Evolutionary conservation across 108 stramenopile species (phyloP).

Genomic region (Stephanodiscus triporus): DNA sequence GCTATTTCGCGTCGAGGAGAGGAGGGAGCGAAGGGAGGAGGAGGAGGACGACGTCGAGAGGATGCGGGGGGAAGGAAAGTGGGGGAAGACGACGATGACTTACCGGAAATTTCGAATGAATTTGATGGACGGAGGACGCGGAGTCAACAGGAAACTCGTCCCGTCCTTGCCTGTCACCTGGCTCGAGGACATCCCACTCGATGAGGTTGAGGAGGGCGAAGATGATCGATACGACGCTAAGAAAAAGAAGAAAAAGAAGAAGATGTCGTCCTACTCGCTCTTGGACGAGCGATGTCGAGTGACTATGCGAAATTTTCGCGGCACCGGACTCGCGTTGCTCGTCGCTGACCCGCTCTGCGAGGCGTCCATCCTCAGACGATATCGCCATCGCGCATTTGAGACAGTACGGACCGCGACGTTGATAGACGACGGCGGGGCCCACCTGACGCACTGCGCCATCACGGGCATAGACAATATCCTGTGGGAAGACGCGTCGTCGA

Average conservation of each 20-base stretch:
- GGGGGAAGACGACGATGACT: neutral
- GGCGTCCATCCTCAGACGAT: conserved; percentile 24
- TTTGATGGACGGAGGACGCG: conserved; percentile 15
- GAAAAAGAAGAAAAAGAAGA: conserved; percentile 11
- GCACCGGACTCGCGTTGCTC: conserved; percentile 21
- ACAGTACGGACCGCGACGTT: conserved; percentile 6
- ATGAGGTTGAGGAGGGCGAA: neutral
- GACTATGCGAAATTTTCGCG: conserved; percentile 20
- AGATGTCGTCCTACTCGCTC: neutral
- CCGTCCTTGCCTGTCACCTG: conserved; percentile 1
- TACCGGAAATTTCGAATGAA: conserved; percentile 9
- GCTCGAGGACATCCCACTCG: conserved; percentile 20
- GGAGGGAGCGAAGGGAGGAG: neutral
- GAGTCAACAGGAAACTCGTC: neutral
- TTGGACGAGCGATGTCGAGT: neutral
- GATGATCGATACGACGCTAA: neutral
- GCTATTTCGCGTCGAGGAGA: conserved; percentile 11
- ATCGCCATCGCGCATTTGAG: neutral
- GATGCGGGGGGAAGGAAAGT: neutral
- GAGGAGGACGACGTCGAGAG: neutral
- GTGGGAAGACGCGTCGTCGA: neutral
- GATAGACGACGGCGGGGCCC: conserved; percentile 20
- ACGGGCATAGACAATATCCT: conserved; percentile 1
- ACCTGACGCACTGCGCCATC: conserved; percentile 20
- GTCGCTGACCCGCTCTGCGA: conserved; percentile 16